These are phyloP conservation scores for Tylopilus sp. DNA, from an alignment of 768 basidiomycete species.

Conservation along the genomic window DNA sequence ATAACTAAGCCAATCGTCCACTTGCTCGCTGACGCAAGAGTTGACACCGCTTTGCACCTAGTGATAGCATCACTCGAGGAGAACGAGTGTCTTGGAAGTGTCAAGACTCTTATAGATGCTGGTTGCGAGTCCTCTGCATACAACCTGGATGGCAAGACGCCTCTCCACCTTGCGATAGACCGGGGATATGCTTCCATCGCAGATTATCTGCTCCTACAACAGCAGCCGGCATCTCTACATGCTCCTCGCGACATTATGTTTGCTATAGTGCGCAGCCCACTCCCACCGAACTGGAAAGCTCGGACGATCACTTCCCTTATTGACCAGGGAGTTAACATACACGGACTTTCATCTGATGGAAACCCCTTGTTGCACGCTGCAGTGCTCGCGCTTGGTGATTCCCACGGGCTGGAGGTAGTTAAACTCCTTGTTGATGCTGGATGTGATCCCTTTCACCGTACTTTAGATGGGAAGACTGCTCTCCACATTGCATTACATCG, in stretches of 20 bases:
- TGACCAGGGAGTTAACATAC: background rate
- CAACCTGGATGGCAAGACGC: background rate
- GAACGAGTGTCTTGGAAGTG: background rate
- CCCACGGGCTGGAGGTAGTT: background rate
- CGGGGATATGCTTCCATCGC: background rate
- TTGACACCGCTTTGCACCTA: background rate
- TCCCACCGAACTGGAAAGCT: background rate
- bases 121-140: no score
- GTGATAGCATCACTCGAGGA: background rate
- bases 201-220: background rate
- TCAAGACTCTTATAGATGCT: background rate
- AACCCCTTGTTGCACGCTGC: background rate
- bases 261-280: background rate
- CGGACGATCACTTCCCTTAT: background rate
- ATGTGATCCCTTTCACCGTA: background rate
- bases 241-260: background rate
- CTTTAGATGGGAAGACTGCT: background rate
- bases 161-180: constrained; percentile 1
- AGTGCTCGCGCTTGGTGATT: background rate
- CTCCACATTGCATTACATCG: no score
- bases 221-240: no score
- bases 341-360: background rate
- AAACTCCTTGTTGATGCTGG: background rate
- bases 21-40: background rate
- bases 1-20: background rate